Conservation (phyloP, 2,329 filamentous ascomycete species). For the Pyrenophora graminea region DNA sequence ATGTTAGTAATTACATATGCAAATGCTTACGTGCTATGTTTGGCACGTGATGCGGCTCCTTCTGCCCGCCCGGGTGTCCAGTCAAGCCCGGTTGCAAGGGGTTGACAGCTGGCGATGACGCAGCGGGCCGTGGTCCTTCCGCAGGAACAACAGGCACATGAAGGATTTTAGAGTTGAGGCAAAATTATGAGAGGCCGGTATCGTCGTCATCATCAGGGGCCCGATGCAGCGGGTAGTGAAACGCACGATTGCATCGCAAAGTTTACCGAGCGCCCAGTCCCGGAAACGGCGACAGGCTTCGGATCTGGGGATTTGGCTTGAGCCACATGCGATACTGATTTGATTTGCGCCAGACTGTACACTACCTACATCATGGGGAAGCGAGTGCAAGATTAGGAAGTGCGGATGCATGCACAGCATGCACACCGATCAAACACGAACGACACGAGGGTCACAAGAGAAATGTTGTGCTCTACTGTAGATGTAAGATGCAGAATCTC, state of each 20-base stretch:
- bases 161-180: neutral
- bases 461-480: neutral
- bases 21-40: neutral
- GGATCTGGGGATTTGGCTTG: neutral
- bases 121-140: neutral
- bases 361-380: neutral
- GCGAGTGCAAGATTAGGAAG: neutral
- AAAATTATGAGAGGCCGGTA: neutral
- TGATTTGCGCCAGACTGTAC: neutral
- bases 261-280: too few species aligned
- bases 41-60: conserved; percentile 3
- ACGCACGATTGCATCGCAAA: neutral
- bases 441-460: neutral
- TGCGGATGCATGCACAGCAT: neutral
- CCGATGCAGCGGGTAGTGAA: neutral
- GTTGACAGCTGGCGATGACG: neutral
- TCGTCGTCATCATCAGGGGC: neutral
- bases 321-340: neutral
- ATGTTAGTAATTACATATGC: neutral
- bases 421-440: conserved; percentile 1
- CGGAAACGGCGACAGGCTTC: too few species aligned
- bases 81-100: neutral
- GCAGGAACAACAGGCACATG: neutral
- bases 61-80: neutral
- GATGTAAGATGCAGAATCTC: neutral